Evolutionary conservation across 2,329 filamentous ascomycete species (phyloP).

Genomic region (Fusarium liriodendri): DNA sequence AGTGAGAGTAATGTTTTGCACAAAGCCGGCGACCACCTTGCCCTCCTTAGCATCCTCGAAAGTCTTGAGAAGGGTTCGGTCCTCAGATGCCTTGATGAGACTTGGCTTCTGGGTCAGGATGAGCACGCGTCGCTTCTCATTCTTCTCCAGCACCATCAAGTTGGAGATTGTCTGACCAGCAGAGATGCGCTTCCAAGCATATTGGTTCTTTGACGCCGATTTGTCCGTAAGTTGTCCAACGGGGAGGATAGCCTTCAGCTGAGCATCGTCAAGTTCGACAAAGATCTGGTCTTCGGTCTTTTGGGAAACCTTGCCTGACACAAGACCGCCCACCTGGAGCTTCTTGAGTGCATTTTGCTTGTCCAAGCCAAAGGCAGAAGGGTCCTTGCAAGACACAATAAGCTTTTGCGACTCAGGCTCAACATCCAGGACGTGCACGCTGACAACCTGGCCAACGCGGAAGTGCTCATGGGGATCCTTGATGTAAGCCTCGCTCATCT

Average conservation of each 20-base stretch:
- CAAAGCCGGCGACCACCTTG: conserved; percentile 78
- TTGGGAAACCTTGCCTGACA: conserved; percentile 83
- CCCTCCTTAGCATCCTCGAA: conserved; percentile 80
- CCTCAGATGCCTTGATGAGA: conserved; percentile 79
- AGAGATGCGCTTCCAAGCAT: conserved; percentile 81
- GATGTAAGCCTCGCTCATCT: conserved; percentile 99
- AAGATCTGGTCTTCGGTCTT: conserved; percentile 82
- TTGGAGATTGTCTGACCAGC: conserved; percentile 86
- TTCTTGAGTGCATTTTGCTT: conserved; percentile 82
- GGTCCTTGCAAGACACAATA: conserved; percentile 93
- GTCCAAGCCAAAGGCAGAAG: conserved; percentile 77
- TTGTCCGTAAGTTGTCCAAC: conserved; percentile 87
- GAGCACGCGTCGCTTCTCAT: conserved; percentile 80
- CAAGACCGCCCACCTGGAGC: conserved; percentile 77
- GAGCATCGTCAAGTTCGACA: conserved; percentile 78
- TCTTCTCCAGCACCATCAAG: conserved; percentile 88
- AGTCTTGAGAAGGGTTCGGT: conserved; percentile 75
- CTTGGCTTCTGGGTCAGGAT: conserved; percentile 86
- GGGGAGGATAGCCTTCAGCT: conserved; percentile 81
- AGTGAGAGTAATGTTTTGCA: conserved; percentile 84
- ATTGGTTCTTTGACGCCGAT: conserved; percentile 80
- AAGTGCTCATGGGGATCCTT: conserved; percentile 91
- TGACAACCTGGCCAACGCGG: conserved; percentile 89
- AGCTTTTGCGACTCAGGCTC: conserved; percentile 78
- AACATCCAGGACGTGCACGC: conserved; percentile 86